Conservation (phyloP, 2,329 filamentous ascomycete genomes). For the Pseudovirgaria hyperparasitica region DNA sequence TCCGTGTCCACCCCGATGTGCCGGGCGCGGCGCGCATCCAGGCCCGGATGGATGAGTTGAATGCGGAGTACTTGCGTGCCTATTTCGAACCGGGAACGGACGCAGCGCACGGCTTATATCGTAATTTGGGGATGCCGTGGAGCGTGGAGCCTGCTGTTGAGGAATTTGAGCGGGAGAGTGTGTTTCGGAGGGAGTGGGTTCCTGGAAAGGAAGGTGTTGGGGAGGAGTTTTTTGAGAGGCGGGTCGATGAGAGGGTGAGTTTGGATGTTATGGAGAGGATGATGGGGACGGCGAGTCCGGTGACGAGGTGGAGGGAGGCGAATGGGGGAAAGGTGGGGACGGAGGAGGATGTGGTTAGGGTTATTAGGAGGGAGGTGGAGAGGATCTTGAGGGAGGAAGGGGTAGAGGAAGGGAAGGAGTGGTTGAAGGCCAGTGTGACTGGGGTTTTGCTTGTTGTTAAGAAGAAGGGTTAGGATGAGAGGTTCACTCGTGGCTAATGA, state of each 20-base stretch:
- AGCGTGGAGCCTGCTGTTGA: slow-evolving; percentile 16
- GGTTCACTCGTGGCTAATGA: no score
- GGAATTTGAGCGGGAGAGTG: slow-evolving; percentile 28
- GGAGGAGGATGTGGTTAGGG: slow-evolving; percentile 25
- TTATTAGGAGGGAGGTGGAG: slow-evolving; percentile 15
- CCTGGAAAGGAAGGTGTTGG: slow-evolving; percentile 15
- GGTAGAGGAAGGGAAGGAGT: slow-evolving; percentile 13
- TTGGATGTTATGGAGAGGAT: slow-evolving; percentile 25
- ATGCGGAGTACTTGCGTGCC: slow-evolving; percentile 23
- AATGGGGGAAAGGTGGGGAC: slow-evolving; percentile 29
- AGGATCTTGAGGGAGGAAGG: slow-evolving; percentile 11
- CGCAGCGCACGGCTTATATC: slow-evolving; percentile 29
- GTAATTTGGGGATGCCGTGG: slow-evolving; percentile 38
- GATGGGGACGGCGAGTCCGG: slow-evolving; percentile 26
- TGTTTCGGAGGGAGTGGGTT: slow-evolving; percentile 35
- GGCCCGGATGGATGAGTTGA: slow-evolving; percentile 25
- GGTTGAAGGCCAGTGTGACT: slow-evolving; percentile 5
- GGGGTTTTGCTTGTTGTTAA: slow-evolving; percentile 9
- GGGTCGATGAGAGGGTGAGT: slow-evolving; percentile 7
- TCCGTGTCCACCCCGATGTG: slow-evolving; percentile 17
- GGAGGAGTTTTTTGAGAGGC: slow-evolving; percentile 14
- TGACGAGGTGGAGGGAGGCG: slow-evolving; percentile 33
- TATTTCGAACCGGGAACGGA: slow-evolving; percentile 32
- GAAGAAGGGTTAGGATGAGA: slow-evolving; percentile 7
- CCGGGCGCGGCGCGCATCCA: slow-evolving; percentile 33